Evolutionary conservation across 306 rosid genomes (phyloP).

Genomic region (Cicer pinnatifidum): DNA sequence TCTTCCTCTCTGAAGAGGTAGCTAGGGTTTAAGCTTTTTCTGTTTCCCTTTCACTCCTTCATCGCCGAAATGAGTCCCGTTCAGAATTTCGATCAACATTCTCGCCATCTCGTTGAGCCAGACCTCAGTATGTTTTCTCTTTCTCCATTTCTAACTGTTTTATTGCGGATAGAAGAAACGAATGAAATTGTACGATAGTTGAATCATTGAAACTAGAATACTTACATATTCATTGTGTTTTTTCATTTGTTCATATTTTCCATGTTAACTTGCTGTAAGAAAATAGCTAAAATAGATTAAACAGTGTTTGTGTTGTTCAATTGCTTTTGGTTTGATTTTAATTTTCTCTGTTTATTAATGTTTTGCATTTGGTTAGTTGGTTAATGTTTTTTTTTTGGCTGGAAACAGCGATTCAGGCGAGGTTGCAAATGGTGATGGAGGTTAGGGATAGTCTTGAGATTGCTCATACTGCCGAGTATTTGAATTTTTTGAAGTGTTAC

Average conservation of each 20-base stretch:
- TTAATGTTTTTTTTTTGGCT: not conserved
- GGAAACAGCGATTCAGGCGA: constrained; percentile 66
- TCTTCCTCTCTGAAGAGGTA: not conserved
- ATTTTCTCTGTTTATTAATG: constrained; percentile 16
- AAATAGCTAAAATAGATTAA: not conserved
- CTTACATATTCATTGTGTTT: not conserved
- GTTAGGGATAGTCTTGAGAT: constrained; percentile 97
- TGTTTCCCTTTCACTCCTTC: constrained; percentile 17
- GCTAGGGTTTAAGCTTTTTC: constrained; percentile 55
- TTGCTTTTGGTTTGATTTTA: not conserved
- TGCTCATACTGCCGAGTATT: constrained; percentile 95
- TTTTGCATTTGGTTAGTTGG: constrained; percentile 4
- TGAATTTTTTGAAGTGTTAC: constrained; percentile 91
- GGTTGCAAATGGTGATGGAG: constrained; percentile 97
- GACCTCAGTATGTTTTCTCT: constrained; percentile 64
- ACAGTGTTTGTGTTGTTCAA: not conserved
- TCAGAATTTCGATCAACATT: constrained; percentile 92
- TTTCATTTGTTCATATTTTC: not conserved
- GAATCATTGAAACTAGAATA: not conserved
- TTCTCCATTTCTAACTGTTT: constrained; percentile 21
- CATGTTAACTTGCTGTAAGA: not conserved
- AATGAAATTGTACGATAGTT: not conserved
- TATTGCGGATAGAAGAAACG: constrained; percentile 1
- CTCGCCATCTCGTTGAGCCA: constrained; percentile 76
- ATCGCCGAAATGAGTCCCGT: constrained; percentile 78